A percentile compares a stretch with the other conserved stretches of the same genome.
Conservation (phyloP, 345 rosid genomes). For the Populus davidiana region DNA sequence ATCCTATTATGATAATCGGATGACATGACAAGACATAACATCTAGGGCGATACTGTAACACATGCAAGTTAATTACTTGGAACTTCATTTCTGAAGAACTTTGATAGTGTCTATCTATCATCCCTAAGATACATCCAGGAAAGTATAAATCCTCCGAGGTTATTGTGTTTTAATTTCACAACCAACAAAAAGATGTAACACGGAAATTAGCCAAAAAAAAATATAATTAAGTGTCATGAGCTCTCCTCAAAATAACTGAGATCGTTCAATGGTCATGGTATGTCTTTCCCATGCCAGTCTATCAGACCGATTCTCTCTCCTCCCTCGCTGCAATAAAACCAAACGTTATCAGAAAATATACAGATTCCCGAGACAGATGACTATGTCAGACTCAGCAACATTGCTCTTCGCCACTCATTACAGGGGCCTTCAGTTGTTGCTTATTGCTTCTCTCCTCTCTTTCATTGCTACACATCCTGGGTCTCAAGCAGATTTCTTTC, state of each 20-base stretch:
- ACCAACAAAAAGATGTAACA: neutral
- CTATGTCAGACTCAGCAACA: neutral
- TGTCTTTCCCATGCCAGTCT: slow-evolving; percentile 8
- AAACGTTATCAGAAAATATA: slow-evolving; percentile 14
- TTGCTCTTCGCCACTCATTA: neutral
- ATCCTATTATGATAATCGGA: neutral
- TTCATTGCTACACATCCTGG: neutral
- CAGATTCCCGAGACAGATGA: slow-evolving; percentile 7
- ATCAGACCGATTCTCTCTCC: neutral
- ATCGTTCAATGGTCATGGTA: slow-evolving; percentile 3
- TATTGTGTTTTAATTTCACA: slow-evolving; percentile 10
- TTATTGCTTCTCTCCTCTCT: slow-evolving; percentile 7
- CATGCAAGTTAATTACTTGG: slow-evolving; percentile 2
- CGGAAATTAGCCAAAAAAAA: neutral
- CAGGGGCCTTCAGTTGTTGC: neutral
- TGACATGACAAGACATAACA: neutral
- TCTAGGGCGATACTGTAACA: neutral
- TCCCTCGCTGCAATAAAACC: slow-evolving; percentile 14
- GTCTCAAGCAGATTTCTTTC: neutral
- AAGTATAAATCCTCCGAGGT: slow-evolving; percentile 13
- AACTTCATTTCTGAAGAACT: slow-evolving; percentile 12
- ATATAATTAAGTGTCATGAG: neutral
- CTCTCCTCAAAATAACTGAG: neutral
- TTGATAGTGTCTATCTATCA: slow-evolving; percentile 4
- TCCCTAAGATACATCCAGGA: slow-evolving; percentile 1